A percentile compares a stretch with the other conserved stretches of the same genome.
Evolutionary conservation across 805 yeast genomes (phyloP).

Genomic region (Saccharomyces mikatae): DNA sequence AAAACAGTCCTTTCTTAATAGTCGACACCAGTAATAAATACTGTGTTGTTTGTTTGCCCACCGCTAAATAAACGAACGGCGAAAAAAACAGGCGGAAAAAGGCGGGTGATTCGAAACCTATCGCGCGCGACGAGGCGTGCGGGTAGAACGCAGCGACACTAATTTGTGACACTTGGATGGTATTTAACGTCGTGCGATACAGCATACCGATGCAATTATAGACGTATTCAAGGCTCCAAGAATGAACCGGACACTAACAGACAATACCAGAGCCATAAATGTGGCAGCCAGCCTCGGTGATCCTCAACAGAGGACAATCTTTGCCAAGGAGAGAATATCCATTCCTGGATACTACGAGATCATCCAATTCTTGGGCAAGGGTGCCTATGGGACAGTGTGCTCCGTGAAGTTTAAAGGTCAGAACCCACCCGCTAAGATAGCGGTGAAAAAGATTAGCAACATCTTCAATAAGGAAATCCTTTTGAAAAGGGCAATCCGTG

Average conservation of each 20-base stretch:
- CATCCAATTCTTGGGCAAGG: conserved; percentile 60
- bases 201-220: not conserved
- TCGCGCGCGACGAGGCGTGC: not conserved
- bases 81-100: not conserved
- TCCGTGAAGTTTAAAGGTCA: conserved; percentile 43
- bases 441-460: conserved; percentile 72
- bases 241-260: not conserved
- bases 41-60: not conserved
- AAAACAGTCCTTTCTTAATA: not conserved
- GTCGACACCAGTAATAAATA: not conserved
- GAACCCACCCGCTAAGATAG: conserved; percentile 36
- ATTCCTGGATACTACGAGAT: conserved; percentile 55
- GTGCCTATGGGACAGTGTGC: conserved; percentile 82
- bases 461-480: conserved; percentile 62
- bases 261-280: not conserved
- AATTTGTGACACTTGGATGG: not conserved
- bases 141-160: not conserved
- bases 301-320: conserved; percentile 26
- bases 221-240: not conserved
- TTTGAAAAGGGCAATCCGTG: conserved; percentile 74
- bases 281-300: not conserved
- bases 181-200: not conserved
- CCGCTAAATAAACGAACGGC: conserved; percentile 10
- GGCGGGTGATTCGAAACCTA: not conserved
- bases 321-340: conserved; percentile 51